Evolutionary conservation across 148 eudicot genomes (phyloP).

Genomic region (Rhododendron henanense): DNA sequence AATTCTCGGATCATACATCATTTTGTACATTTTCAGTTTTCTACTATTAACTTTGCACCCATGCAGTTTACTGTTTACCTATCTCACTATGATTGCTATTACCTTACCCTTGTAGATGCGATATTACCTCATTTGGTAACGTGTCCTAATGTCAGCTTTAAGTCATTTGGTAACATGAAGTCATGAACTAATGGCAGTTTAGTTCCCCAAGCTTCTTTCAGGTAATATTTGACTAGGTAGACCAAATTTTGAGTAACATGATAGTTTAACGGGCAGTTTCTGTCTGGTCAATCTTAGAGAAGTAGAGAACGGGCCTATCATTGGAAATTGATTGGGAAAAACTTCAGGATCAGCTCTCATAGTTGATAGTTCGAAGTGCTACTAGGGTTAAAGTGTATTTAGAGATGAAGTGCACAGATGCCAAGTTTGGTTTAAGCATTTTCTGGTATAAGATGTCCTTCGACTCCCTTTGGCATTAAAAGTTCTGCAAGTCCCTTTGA

Average conservation of each 20-base stretch:
- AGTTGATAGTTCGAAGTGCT: neutral
- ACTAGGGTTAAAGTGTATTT: neutral
- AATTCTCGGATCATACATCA: neutral
- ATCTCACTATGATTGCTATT: neutral
- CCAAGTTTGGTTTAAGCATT: neutral
- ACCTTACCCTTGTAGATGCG: neutral
- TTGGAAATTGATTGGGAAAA: neutral
- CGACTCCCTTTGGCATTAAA: neutral
- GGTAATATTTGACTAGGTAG: neutral
- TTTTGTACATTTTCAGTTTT: neutral
- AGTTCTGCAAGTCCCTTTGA: neutral
- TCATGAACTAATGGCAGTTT: neutral
- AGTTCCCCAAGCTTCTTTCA: neutral
- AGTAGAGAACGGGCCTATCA: neutral
- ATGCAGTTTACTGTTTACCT: neutral
- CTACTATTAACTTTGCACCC: too few relatives aligned
- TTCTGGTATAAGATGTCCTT: neutral
- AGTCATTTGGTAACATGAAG: neutral
- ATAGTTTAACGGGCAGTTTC: neutral
- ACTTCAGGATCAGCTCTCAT: neutral
- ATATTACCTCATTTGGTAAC: neutral
- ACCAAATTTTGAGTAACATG: neutral
- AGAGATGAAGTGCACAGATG: neutral
- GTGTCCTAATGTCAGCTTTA: neutral
- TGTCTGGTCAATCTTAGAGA: neutral